phyloP scores from a whole-genome alignment of 2,329 filamentous ascomycete species.

The Byssochlamys sp. region DNA sequence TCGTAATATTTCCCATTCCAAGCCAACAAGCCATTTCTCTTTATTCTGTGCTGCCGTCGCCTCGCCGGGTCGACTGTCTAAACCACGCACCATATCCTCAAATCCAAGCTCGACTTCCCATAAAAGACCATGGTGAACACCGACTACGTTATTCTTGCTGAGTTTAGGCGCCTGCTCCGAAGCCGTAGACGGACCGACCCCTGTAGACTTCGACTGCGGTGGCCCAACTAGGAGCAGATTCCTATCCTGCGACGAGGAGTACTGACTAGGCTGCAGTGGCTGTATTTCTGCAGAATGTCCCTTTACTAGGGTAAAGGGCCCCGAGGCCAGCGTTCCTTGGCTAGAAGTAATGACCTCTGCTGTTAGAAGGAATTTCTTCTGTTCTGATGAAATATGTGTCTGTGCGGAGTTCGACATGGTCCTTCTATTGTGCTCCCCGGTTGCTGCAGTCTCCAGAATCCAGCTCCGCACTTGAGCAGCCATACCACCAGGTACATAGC shows the following conservation, averaged over 20 bases:
- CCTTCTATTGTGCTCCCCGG: conserved; percentile 13
- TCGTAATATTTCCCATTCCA: conserved; percentile 31
- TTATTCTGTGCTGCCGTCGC: not conserved
- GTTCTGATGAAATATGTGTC: not conserved
- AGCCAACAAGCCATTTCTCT: conserved; percentile 26
- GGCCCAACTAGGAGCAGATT: conserved; percentile 22
- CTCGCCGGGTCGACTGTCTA: not conserved
- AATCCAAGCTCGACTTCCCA: conserved; percentile 27
- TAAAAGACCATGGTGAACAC: conserved; percentile 21
- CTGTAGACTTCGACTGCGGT: not conserved
- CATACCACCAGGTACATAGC: conserved; percentile 30
- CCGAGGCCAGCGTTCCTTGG: conserved; percentile 4
- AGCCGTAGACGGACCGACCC: not conserved
- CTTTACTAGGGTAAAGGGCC: conserved; percentile 2
- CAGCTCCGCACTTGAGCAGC: conserved; percentile 33
- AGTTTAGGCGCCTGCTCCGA: conserved; percentile 3
- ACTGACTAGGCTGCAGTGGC: not conserved
- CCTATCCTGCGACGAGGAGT: not conserved
- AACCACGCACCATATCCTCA: not conserved
- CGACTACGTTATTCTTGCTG: conserved; percentile 16
- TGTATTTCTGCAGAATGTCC: not conserved
- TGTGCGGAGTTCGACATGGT: not conserved
- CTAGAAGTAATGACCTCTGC: conserved; percentile 1
- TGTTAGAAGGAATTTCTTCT: not conserved
- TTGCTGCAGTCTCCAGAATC: conserved; percentile 30